Evolutionary conservation across 2,329 filamentous ascomycete species (phyloP), one percentile per base, ranked within the genome.

Genomic region (Pseudogymnoascus sp.): DNA sequence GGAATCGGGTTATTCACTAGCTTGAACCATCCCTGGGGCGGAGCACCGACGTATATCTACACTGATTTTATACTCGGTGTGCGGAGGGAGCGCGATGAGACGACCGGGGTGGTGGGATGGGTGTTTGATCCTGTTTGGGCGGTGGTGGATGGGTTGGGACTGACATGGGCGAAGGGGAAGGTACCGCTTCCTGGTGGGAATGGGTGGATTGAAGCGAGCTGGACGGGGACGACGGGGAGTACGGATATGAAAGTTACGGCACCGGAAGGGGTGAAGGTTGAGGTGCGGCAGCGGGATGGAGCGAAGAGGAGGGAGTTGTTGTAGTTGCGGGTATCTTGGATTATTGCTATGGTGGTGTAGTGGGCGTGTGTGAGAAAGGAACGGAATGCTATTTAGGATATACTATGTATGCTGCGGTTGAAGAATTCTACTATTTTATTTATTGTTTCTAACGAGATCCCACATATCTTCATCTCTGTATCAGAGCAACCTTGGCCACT

Each of bases 1-100:
- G 76, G 75, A 0, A 67, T 78, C 1, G 70, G 70, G 9, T 61
- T 74, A 0, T 78, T 72, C 64, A 79, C 76, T 1, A 74, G 72
- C 39, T 65, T 76, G 1, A 67, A 69, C 1, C 76, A 78, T 61
- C 74, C 75, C 0, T 78, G 75, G 76, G 73, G 75, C 30, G 74
- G 71, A 0, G 75, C 74, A 5, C 72, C 75, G 1, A 77, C 75
- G 6, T 78, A 77, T 48, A 64, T 78, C 2, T 59, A 78, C 12
- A 76, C 68, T 1, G 70, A 74, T 35, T 73, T 69, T 63, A 66
- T 70, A 5, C 62, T 68, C 3, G 71, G 71, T 0, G 56, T 73
- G 1, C 60, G 45, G n/a, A 63, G 9, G 60, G 67, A 35, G 61
- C 63, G 9, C 45, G 38, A 12, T 15, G 60, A 3, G 35, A 18